phyloP scores from a whole-genome alignment of 371 early-diverging fungal genomes.

The Rhizomucor miehei region DNA sequence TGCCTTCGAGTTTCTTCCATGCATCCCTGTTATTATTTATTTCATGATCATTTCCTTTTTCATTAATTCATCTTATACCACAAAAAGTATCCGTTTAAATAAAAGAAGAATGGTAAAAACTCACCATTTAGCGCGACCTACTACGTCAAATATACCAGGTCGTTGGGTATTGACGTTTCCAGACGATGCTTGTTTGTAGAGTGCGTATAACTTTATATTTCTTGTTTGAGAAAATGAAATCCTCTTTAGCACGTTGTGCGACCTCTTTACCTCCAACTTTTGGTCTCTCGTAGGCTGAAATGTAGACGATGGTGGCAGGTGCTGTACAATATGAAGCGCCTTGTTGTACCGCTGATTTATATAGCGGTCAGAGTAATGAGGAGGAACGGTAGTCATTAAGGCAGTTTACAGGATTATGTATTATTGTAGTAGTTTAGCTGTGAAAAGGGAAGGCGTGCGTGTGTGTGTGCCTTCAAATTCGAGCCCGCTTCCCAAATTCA shows the following conservation, averaged over 20 bases:
- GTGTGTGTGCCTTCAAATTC: too few relatives aligned
- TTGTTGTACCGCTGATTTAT: slow-evolving; percentile 35
- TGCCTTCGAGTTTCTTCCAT: slow-evolving; percentile 27
- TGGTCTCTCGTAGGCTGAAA: slow-evolving; percentile 49
- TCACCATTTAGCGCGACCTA: slow-evolving; percentile 50
- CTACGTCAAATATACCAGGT: slow-evolving; percentile 49
- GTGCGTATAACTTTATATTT: slow-evolving; percentile 31
- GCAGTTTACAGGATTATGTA: neutral
- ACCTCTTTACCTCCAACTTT: slow-evolving; percentile 33
- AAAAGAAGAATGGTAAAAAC: neutral
- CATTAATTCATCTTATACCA: too few relatives aligned
- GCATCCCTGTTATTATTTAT: slow-evolving; percentile 10
- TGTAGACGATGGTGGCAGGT: slow-evolving; percentile 41
- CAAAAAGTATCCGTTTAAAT: neutral
- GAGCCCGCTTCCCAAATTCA: too few relatives aligned
- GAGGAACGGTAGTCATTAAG: slow-evolving; percentile 26
- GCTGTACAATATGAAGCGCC: slow-evolving; percentile 41
- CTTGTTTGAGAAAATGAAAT: too few relatives aligned
- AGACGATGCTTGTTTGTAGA: slow-evolving; percentile 43
- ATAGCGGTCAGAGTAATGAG: slow-evolving; percentile 32
- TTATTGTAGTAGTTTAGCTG: too few relatives aligned
- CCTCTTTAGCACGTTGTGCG: too few relatives aligned
- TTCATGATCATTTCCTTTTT: too few relatives aligned
- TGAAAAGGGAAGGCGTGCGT: too few relatives aligned
- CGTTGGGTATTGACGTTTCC: slow-evolving; percentile 34